Conservation (phyloP, 352 stramenopile genomes). For the Phytophthora idaei region DNA sequence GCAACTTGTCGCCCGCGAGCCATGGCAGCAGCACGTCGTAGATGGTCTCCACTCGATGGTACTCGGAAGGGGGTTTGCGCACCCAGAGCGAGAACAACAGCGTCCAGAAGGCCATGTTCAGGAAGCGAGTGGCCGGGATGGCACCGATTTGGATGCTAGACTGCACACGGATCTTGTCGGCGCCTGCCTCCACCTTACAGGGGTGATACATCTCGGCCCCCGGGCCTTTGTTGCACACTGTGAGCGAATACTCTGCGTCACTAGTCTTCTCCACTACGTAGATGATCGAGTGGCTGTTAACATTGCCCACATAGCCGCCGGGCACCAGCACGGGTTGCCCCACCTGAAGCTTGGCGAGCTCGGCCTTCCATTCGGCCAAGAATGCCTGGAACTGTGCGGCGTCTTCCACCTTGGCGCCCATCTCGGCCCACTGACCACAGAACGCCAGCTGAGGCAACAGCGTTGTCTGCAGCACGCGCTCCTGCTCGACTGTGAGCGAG, state of each 20-base stretch:
- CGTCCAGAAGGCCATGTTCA: slow-evolving; percentile 89
- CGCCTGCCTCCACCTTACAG: slow-evolving; percentile 19
- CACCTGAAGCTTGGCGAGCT: slow-evolving; percentile 46
- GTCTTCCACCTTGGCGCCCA: slow-evolving; percentile 63
- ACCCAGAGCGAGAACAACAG: slow-evolving; percentile 87
- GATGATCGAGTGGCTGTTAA: slow-evolving; percentile 76
- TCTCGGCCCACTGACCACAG: slow-evolving; percentile 61
- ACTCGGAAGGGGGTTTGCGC: slow-evolving; percentile 83
- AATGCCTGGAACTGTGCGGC: slow-evolving; percentile 70
- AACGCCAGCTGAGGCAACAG: slow-evolving; percentile 62
- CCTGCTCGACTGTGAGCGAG: slow-evolving; percentile 52
- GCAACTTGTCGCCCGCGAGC: slow-evolving; percentile 74
- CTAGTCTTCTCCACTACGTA: slow-evolving; percentile 82
- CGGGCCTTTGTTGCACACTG: slow-evolving; percentile 89
- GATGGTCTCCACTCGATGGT: slow-evolving; percentile 85
- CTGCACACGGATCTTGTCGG: slow-evolving; percentile 80
- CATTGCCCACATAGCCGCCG: slow-evolving; percentile 80
- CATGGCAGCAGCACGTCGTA: slow-evolving; percentile 92
- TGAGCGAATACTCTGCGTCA: slow-evolving; percentile 73
- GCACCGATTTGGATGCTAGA: slow-evolving; percentile 69
- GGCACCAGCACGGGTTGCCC: slow-evolving; percentile 67
- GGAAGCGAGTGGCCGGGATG: slow-evolving; percentile 64
- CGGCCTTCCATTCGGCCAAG: slow-evolving; percentile 71
- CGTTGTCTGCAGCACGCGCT: slow-evolving; percentile 51
- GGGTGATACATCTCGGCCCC: slow-evolving; percentile 88